phyloP scores from a whole-genome alignment of 1,284 basidiomycete genomes.

The Cryptococcus sp. region DNA sequence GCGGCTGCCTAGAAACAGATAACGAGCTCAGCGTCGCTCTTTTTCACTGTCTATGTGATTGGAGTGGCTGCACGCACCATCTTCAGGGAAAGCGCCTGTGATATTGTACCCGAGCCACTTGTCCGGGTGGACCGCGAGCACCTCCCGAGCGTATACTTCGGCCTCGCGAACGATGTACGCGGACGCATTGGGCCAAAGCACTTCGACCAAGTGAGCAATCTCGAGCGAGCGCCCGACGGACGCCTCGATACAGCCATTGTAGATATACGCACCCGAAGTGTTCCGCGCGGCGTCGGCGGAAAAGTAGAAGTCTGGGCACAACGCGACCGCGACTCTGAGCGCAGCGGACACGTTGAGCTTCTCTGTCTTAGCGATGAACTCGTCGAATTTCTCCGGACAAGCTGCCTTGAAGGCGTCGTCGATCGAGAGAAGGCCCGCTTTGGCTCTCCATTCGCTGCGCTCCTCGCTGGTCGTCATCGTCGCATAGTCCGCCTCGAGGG shows the following conservation, averaged over 20 bases:
- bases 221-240: constrained; percentile 79
- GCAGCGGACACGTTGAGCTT: constrained; percentile 77
- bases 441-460: constrained; percentile 58
- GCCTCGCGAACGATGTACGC: constrained; percentile 6
- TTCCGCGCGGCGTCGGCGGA: constrained; percentile 91
- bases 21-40: too few relatives aligned
- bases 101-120: constrained; percentile 24
- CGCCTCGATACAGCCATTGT: constrained; percentile 57
- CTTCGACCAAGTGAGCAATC: constrained; percentile 81
- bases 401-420: constrained; percentile 56
- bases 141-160: constrained; percentile 5
- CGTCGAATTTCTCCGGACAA: constrained; percentile 64
- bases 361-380: constrained; percentile 63
- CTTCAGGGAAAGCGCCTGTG: constrained; percentile 13
- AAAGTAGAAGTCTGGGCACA: constrained; percentile 77
- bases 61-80: constrained; percentile 8
- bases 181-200: constrained; percentile 63
- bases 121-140: constrained; percentile 7
- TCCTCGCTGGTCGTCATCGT: constrained; percentile 65
- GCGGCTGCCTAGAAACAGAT: neutral
- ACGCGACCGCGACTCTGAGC: constrained; percentile 68
- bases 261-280: constrained; percentile 88
- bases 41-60: too few relatives aligned
- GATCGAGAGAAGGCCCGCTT: constrained; percentile 52
- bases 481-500: constrained; percentile 23